Percentiles rank a stretch among this genome's conserved stretches.
Evolutionary conservation across 306 rosid genomes (phyloP).

Genomic region (Cucumis cinereus): DNA sequence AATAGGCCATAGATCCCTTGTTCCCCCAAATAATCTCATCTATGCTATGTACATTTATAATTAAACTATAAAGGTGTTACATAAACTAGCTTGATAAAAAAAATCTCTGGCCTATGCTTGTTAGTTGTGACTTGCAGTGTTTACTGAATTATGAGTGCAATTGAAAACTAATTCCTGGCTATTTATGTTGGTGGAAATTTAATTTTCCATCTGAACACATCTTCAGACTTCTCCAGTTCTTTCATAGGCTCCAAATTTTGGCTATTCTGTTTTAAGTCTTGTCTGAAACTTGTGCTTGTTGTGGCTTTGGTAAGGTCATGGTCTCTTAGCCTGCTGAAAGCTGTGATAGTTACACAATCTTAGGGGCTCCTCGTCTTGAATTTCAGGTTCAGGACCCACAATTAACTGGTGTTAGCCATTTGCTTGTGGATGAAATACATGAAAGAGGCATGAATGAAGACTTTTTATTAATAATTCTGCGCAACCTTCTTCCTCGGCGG

Average conservation of each 20-base stretch:
- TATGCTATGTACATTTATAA: not conserved
- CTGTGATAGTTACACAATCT: conserved; percentile 12
- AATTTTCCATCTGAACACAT: not conserved
- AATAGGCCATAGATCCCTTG: not conserved
- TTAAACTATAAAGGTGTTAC: not conserved
- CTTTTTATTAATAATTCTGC: conserved; percentile 69
- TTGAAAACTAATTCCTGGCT: not conserved
- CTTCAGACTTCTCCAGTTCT: not conserved
- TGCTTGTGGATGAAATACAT: conserved; percentile 95
- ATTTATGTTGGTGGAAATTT: not conserved
- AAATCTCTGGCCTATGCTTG: not conserved
- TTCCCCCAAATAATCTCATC: not conserved
- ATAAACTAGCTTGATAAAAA: not conserved
- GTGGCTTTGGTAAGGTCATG: conserved; percentile 6
- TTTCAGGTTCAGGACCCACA: conserved; percentile 81
- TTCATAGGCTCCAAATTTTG: not conserved
- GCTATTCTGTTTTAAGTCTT: not conserved
- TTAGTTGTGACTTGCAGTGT: not conserved
- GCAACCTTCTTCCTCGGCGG: conserved; percentile 86
- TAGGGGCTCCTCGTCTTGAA: conserved; percentile 18
- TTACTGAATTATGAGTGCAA: not conserved
- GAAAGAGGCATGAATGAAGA: conserved; percentile 99
- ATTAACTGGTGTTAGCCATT: conserved; percentile 76
- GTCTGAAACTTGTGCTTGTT: not conserved
- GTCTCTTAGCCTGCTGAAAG: conserved; percentile 1